These are phyloP conservation scores for Ambrosia artemisiifolia DNA, from an alignment of 129 eudicot genomes.

Conservation along the genomic window DNA sequence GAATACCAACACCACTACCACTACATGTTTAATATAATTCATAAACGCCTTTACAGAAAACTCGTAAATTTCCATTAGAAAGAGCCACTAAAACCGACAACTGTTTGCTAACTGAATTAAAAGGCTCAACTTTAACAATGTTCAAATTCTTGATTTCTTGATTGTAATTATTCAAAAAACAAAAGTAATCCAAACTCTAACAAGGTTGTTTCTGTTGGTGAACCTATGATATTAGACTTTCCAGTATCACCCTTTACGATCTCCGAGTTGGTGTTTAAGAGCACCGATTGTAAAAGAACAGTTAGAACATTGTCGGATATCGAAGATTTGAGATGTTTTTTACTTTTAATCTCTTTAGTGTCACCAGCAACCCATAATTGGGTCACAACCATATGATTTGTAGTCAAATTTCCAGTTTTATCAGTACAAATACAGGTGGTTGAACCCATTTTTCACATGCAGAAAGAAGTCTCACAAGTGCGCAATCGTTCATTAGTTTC, in stretches of 20 bases:
- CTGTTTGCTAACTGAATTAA: constrained; percentile 74
- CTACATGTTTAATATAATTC: constrained; percentile 55
- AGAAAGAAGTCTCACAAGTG: constrained; percentile 73
- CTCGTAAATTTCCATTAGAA: constrained; percentile 47
- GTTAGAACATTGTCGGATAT: constrained; percentile 35
- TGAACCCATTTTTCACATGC: constrained; percentile 94
- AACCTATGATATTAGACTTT: constrained; percentile 52
- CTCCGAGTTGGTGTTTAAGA: constrained; percentile 65
- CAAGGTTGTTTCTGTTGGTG: constrained; percentile 79
- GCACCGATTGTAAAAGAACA: constrained; percentile 46
- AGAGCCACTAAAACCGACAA: constrained; percentile 71
- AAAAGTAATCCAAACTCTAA: constrained; percentile 64
- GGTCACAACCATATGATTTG: constrained; percentile 93
- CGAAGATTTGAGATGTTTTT: constrained; percentile 31
- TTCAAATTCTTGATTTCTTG: constrained; percentile 22
- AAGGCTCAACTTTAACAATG: constrained; percentile 68
- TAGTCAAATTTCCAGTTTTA: constrained; percentile 94
- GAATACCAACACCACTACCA: constrained; percentile 25
- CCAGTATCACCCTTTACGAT: constrained; percentile 61
- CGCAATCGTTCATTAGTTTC: constrained; percentile 70
- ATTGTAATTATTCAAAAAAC: constrained; percentile 30
- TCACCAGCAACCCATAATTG: constrained; percentile 66
- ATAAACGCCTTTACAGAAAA: constrained; percentile 74
- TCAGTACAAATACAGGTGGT: constrained; percentile 90
- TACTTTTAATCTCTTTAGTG: constrained; percentile 33